phyloP scores from a whole-genome alignment of 2,329 filamentous ascomycete genomes.

The Colletotrichum filicis region DNA sequence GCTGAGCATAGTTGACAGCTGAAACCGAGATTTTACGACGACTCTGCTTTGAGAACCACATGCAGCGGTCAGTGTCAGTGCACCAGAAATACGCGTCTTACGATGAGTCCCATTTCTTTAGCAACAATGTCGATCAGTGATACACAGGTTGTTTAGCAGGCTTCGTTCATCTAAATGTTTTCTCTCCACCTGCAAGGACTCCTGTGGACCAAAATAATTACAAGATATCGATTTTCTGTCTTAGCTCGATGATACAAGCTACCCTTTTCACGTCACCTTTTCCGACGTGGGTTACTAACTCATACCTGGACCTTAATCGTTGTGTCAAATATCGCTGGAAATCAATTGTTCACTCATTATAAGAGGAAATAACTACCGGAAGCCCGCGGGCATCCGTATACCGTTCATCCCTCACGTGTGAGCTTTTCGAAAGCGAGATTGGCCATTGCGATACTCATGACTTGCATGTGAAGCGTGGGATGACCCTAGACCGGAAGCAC shows the following conservation, averaged over 20 bases:
- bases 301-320: too few species aligned
- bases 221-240: too few species aligned
- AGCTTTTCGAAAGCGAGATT: not conserved
- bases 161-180: not conserved
- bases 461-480: not conserved
- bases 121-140: not conserved
- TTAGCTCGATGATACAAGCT: too few species aligned
- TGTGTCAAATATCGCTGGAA: too few species aligned
- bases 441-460: not conserved
- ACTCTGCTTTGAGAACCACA: not conserved
- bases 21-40: not conserved
- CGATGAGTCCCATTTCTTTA: not conserved
- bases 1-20: not conserved
- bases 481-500: not conserved
- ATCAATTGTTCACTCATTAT: too few species aligned
- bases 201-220: not conserved
- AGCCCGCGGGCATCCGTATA: not conserved
- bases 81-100: not conserved
- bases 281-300: too few species aligned
- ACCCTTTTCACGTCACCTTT: too few species aligned
- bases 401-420: not conserved
- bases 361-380: not conserved
- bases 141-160: not conserved
- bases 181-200: not conserved
- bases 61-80: not conserved